Evolutionary conservation across 805 yeast species (phyloP).

Genomic region (Spathaspora passalidarum): DNA sequence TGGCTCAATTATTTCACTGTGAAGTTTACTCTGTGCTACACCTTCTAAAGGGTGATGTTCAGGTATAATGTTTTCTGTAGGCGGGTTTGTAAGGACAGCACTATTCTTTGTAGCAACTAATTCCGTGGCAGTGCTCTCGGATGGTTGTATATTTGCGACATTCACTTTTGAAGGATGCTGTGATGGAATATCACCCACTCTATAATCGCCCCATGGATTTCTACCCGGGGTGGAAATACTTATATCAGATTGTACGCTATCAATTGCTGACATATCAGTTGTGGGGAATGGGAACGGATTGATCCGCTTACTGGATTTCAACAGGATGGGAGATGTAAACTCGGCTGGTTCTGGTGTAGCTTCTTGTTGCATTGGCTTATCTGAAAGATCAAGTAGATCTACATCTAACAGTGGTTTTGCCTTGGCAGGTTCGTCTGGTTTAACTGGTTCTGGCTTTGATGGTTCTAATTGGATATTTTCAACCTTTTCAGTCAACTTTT

Average conservation of each 20-base stretch:
- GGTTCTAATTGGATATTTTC: background rate
- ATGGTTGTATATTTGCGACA: background rate
- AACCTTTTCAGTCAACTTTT: background rate
- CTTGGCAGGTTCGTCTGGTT: too few relatives aligned
- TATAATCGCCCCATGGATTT: constrained; percentile 37
- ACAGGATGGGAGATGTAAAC: background rate
- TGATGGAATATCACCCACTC: constrained; percentile 4
- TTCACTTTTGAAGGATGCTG: background rate
- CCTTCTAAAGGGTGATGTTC: background rate
- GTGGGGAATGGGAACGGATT: constrained; percentile 9
- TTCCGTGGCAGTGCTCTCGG: background rate
- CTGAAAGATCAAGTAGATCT: background rate
- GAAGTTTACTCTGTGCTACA: background rate
- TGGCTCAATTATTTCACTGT: constrained; percentile 14
- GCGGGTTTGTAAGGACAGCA: background rate
- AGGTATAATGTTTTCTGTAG: background rate
- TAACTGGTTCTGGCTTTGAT: too few relatives aligned
- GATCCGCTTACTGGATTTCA: background rate
- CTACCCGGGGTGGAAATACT: constrained; percentile 11
- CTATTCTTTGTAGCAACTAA: background rate
- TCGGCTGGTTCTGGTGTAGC: background rate
- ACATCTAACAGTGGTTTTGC: background rate
- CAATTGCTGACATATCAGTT: background rate
- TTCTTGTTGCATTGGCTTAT: background rate
- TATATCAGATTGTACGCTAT: background rate